Conservation (phyloP, 2,329 filamentous ascomycete species). For the Capronia americana region DNA sequence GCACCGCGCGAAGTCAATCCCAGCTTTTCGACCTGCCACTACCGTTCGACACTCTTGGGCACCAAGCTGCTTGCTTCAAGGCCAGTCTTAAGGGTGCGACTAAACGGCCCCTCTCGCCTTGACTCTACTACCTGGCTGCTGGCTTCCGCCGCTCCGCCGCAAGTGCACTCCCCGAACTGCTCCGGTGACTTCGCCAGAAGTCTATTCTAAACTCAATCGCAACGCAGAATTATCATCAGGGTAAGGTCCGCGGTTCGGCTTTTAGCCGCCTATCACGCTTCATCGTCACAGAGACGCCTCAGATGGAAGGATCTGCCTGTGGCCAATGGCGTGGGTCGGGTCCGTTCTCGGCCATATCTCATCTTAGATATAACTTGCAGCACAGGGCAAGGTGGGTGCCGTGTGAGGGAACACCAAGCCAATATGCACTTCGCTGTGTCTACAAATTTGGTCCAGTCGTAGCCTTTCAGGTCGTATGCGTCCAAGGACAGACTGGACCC, state of each 20-base stretch:
- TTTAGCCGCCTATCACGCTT: conserved; percentile 12
- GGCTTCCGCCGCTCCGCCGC: conserved; percentile 6
- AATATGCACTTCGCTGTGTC: background rate
- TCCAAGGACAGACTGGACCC: conserved; percentile 8
- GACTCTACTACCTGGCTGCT: background rate
- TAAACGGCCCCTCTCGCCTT: background rate
- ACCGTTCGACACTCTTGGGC: background rate
- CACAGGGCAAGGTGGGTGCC: background rate
- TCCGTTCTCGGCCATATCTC: background rate
- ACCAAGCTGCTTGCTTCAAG: background rate
- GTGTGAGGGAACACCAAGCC: conserved; percentile 2
- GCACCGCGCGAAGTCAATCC: conserved; percentile 9
- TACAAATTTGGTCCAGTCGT: conserved; percentile 11
- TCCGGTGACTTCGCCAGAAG: conserved; percentile 17
- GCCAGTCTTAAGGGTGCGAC: background rate
- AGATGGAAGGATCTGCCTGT: conserved; percentile 9
- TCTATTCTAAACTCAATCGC: conserved; percentile 13
- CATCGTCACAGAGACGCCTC: background rate
- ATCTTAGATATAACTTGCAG: conserved; percentile 3
- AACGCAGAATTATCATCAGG: conserved; percentile 10
- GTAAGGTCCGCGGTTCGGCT: background rate
- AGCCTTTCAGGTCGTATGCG: conserved; percentile 11
- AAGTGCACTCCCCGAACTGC: conserved; percentile 1
- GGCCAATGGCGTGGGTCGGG: background rate
- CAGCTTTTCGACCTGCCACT: conserved; percentile 12